These are phyloP conservation scores for Aspergillus piperis DNA, from an alignment of 2,329 filamentous ascomycete genomes.

Conservation along the genomic window DNA sequence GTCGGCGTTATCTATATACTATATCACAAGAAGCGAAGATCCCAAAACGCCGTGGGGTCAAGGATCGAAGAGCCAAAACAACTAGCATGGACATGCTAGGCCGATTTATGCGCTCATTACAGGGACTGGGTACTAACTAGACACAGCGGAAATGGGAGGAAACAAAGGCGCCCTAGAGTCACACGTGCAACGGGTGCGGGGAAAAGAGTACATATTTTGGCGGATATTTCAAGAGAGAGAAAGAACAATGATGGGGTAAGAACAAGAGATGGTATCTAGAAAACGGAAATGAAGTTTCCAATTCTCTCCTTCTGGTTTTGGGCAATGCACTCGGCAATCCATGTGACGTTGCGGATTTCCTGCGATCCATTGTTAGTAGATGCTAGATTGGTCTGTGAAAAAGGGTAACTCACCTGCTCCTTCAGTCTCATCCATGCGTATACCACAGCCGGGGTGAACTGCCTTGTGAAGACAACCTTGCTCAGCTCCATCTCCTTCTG, in stretches of 20 bases:
- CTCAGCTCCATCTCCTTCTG: conserved; percentile 99
- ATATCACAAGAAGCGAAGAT: conserved; percentile 30
- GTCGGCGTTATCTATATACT: conserved; percentile 26
- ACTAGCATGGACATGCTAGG: conserved; percentile 23
- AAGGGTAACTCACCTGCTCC: conserved; percentile 73
- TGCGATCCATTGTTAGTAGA: conserved; percentile 44
- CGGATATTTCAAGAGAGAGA: conserved; percentile 12
- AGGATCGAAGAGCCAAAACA: conserved; percentile 20
- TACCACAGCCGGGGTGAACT: conserved; percentile 92
- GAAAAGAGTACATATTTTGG: neutral
- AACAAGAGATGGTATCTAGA: conserved; percentile 55
- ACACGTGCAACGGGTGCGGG: neutral
- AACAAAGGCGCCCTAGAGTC: conserved; percentile 12
- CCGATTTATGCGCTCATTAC: conserved; percentile 35
- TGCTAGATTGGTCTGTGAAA: neutral
- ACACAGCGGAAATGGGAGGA: conserved; percentile 23
- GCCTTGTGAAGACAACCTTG: conserved; percentile 90
- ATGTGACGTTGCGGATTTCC: conserved; percentile 99
- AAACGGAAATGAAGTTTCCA: conserved; percentile 97
- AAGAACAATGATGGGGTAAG: conserved; percentile 21
- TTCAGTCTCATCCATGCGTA: conserved; percentile 97
- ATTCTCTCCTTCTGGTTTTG: conserved; percentile 99
- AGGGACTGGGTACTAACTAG: conserved; percentile 33
- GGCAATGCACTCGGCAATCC: conserved; percentile 99
- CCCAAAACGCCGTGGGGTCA: conserved; percentile 30